These are phyloP conservation scores for Mycena floridula DNA, from an alignment of 768 basidiomycete species.

Conservation along the genomic window DNA sequence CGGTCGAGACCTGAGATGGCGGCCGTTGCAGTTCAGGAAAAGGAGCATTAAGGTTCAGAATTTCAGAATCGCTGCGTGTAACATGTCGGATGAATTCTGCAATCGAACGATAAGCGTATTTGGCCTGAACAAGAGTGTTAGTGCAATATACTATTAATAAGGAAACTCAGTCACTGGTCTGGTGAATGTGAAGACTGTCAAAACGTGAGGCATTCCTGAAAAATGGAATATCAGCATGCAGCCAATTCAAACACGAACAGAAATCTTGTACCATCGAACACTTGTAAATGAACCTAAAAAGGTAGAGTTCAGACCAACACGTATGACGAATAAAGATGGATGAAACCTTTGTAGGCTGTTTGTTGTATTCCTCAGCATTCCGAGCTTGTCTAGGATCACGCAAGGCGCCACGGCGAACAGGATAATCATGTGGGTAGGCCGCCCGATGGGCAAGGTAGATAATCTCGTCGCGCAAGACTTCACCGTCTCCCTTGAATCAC, in stretches of 20 bases:
- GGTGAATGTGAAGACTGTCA: conserved; percentile 67
- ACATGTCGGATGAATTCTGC: conserved; percentile 54
- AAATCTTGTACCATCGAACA: conserved; percentile 56
- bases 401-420: conserved; percentile 48
- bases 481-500: conserved; percentile 74
- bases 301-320: conserved; percentile 18
- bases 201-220: conserved; percentile 66
- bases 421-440: conserved; percentile 62
- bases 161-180: conserved; percentile 41
- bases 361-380: conserved; percentile 43
- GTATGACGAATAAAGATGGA: neutral
- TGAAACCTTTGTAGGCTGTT: conserved; percentile 50
- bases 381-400: conserved; percentile 41
- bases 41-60: conserved; percentile 30
- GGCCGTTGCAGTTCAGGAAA: conserved; percentile 39
- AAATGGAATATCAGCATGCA: neutral
- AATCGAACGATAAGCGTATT: conserved; percentile 53
- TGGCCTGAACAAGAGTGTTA: conserved; percentile 32
- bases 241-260: neutral
- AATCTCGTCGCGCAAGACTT: conserved; percentile 74
- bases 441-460: conserved; percentile 77
- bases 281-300: conserved; percentile 63
- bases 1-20: conserved; percentile 16
- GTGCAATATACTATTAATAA: neutral
- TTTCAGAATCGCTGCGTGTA: conserved; percentile 28